Evolutionary conservation across 176 grass and related monocot genomes (phyloP), one percentile per base, ranked within the genome.

Genomic region (Eleusine indica): DNA sequence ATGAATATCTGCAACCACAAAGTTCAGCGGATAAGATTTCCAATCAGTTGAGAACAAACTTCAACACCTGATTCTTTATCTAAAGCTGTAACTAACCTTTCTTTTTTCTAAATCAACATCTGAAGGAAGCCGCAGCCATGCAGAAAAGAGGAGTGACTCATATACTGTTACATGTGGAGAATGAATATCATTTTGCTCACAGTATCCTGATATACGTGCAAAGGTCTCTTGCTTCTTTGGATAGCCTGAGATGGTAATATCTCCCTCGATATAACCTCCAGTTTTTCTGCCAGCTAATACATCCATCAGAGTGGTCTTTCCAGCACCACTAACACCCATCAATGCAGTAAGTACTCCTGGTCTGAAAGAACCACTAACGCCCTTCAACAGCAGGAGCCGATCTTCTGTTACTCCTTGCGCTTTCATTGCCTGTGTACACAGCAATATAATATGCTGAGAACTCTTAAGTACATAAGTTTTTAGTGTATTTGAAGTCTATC

Each of bases 181-280:
- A 79, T 97, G 94, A 72, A 97, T 97, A 69, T 97, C 92, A 70
- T 97, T 94, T 74, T 97, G 94, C 57, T 97, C 95, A 83, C 92
- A 97, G 53, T 97, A 97, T 80, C 95, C 95, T 52, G 95, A 94
- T 86, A 97, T 75, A 62, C 95, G 92, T 15, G 95, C 95, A 79
- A 97, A 97, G 4, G 95, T 97, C 78, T 91, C 95, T 91, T 97
- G 92, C 38, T 94, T 97, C 84, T 97, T 97, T 71, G 95, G 90
- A 80, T 92, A 91, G 3, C 95, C 95, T 51, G 90, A 92, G 28
- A 97, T 92, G 64, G 72, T 94, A 44, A 94, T 88, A 41, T 86
- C 86, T 49, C 95, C 95, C 70, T 97, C 90, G 21, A 97, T 97
- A 62, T 89, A 92, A 14, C 90, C 90, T 69, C 94, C 94, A 1